phyloP scores from a whole-genome alignment of 371 early-diverging fungal species.

The Neoconidiobolus thromboides region DNA sequence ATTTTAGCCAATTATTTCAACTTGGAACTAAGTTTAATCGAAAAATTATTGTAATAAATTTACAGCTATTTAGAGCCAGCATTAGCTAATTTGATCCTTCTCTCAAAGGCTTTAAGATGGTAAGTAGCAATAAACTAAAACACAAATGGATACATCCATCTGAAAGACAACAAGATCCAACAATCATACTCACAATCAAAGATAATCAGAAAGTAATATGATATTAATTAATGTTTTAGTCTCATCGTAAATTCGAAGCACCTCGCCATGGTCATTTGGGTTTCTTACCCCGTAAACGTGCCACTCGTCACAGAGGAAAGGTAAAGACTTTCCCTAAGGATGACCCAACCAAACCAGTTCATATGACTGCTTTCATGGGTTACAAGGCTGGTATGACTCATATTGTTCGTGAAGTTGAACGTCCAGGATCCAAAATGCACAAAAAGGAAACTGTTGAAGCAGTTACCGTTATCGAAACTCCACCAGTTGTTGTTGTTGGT shows the following conservation, averaged over 20 bases:
- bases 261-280: constrained; percentile 98
- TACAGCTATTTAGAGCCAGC: no score
- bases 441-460: constrained; percentile 99
- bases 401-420: constrained; percentile 95
- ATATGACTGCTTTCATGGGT: constrained; percentile 97
- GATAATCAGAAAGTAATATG: neutral
- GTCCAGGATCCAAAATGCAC: constrained; percentile 97
- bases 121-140: no score
- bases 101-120: no score
- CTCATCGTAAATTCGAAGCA: constrained; percentile 77
- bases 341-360: constrained; percentile 86
- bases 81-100: no score
- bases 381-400: constrained; percentile 99
- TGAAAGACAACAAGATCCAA: no score
- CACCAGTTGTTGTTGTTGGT: constrained; percentile 97
- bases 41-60: no score
- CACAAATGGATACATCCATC: no score
- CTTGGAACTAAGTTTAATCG: no score
- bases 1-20: no score
- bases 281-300: constrained; percentile 97
- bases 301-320: constrained; percentile 84
- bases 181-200: no score
- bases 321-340: constrained; percentile 99
- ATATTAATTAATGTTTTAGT: constrained; percentile 13
- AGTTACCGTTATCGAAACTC: constrained; percentile 97